Evolutionary conservation across 805 yeast species (phyloP), one percentile per base, ranked within the genome.

Genomic region (Saturnispora kantuleensis): DNA sequence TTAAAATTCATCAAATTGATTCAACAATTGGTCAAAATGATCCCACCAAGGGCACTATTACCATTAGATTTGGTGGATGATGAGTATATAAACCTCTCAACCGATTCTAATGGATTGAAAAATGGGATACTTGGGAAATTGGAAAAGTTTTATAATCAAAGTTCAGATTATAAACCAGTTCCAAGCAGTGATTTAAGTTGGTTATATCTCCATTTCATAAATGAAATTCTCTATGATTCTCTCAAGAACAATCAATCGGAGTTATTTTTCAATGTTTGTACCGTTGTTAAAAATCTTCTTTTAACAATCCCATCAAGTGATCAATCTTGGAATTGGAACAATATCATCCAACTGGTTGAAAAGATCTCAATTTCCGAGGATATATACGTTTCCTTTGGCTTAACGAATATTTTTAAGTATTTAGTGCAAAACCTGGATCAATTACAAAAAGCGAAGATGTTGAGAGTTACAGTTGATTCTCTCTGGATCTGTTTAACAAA

Each of bases 21-120:
- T 7, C 60, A 65, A 16, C 50, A 60, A 1, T 52, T 85, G 12
- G 47, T 82, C n/a, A 67, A 66, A 1, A 55, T 74, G 41, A 70
- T 84, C 7, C 89, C 93, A 0, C 77, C 74, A 36, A 66, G 84
- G 40, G 83, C 85, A 1, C 73, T 74, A 46, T 54, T 77, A 2
- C 83, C 85, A 0, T 53, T 75, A 31, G 73, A 68, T 47, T 72
- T 67, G 52, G 68, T 76, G 0, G 56, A 51, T 38, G 52, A 45
- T 4, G 21, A 49, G 38, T 38, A 44, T 42, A 17, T 47, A 42
- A 13, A 50, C 17, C n/a, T 33, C 33, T 16, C 44, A 31, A 18
- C 39, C 2, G 15, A 41, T 11, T 49, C 45, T 10, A 49, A 50
- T 1, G 54, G 53, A 5, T 45, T 55, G 18, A 47, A 41, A 13